Conservation (phyloP, 257 asterid genomes). For the Plantago elongata region DNA sequence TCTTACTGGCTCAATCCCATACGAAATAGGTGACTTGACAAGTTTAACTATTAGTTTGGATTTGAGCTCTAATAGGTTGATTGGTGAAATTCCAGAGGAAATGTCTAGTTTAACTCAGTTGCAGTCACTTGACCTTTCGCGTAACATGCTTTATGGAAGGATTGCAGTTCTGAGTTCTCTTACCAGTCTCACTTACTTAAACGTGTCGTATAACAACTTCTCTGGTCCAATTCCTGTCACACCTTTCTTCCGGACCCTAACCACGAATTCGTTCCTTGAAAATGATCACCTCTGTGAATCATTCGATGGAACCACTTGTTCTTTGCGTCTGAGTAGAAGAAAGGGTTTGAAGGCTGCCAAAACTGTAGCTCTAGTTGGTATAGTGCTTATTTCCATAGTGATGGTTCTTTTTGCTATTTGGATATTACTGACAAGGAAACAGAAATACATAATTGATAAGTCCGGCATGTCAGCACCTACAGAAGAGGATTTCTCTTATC, state of each 20-base stretch:
- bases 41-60: slow-evolving; percentile 79
- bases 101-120: slow-evolving; percentile 65
- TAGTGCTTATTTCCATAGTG: slow-evolving; percentile 41
- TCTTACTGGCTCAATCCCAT: slow-evolving; percentile 63
- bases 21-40: slow-evolving; percentile 54
- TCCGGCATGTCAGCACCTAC: slow-evolving; percentile 28
- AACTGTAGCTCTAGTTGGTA: slow-evolving; percentile 48
- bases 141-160: slow-evolving; percentile 50
- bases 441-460: slow-evolving; percentile 38
- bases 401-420: slow-evolving; percentile 51
- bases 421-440: slow-evolving; percentile 48
- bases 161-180: slow-evolving; percentile 54
- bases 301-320: slow-evolving; percentile 62
- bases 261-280: slow-evolving; percentile 50
- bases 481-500: slow-evolving; percentile 77
- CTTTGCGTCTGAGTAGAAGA: slow-evolving; percentile 34
- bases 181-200: slow-evolving; percentile 71
- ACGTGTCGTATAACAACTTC: slow-evolving; percentile 72
- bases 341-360: slow-evolving; percentile 43
- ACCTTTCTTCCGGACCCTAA: slow-evolving; percentile 67
- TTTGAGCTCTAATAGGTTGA: slow-evolving; percentile 60
- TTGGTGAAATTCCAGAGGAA: slow-evolving; percentile 71
- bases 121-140: slow-evolving; percentile 79
- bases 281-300: slow-evolving; percentile 74
- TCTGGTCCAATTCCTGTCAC: slow-evolving; percentile 85